Percentiles rank a stretch among this genome's conserved stretches.
phyloP scores from a whole-genome alignment of 148 eudicot species.

The Tetragonia tetragonoides region DNA sequence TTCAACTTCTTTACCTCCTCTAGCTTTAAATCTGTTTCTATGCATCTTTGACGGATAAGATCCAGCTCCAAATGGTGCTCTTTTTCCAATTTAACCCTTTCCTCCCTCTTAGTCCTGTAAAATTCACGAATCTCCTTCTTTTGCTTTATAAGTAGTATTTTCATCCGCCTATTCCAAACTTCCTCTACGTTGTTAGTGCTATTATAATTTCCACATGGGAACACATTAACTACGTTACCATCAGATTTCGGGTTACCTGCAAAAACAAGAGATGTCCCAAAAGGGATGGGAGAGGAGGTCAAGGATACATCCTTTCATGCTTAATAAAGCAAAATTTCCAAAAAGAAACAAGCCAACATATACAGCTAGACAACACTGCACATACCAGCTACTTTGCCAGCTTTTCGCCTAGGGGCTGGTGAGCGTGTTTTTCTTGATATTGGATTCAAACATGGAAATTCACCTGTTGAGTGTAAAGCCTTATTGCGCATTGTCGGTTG shows the following conservation, averaged over 20 bases:
- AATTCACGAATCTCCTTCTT: conserved; percentile 23
- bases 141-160: conserved; percentile 23
- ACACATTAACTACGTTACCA: not conserved
- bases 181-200: conserved; percentile 13
- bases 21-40: conserved; percentile 20
- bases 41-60: conserved; percentile 15
- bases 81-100: conserved; percentile 23
- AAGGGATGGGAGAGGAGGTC: not conserved
- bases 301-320: not conserved
- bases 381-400: conserved; percentile 16
- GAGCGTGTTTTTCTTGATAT: conserved; percentile 2
- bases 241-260: conserved; percentile 11
- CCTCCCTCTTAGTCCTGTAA: conserved; percentile 16
- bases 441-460: not conserved
- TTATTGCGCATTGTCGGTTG: not conserved
- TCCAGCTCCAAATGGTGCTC: conserved; percentile 24
- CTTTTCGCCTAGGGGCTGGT: not conserved
- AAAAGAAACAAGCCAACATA: not conserved
- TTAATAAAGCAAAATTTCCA: not conserved
- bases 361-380: conserved; percentile 6
- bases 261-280: not conserved
- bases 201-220: conserved; percentile 7
- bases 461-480: not conserved
- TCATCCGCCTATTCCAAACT: conserved; percentile 22
- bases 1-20: conserved; percentile 23